These are phyloP conservation scores for Exobasidium cylindrosporum DNA, from an alignment of 1,284 basidiomycete genomes.

Conservation along the genomic window DNA sequence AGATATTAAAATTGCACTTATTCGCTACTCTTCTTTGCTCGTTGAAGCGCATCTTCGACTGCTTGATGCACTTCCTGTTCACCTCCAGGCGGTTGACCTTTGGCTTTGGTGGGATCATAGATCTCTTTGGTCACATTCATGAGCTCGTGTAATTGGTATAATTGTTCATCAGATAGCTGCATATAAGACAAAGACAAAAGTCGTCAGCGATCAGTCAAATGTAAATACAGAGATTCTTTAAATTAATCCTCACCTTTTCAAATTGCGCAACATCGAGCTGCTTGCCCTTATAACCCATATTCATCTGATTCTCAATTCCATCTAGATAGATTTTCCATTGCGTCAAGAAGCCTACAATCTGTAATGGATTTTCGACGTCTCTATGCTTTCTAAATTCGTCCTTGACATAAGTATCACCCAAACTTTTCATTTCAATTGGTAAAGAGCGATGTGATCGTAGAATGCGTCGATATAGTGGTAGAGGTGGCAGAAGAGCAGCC, in stretches of 20 bases:
- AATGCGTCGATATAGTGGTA: constrained; percentile 49
- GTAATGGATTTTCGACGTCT: constrained; percentile 48
- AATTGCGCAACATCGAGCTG: constrained; percentile 12
- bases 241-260: constrained; percentile 15
- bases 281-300: constrained; percentile 11
- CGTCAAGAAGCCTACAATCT: constrained; percentile 52
- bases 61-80: constrained; percentile 10
- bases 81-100: constrained; percentile 16
- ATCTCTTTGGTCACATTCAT: constrained; percentile 43
- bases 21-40: neutral
- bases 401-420: constrained; percentile 55
- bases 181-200: neutral
- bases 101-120: constrained; percentile 30
- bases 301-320: constrained; percentile 29
- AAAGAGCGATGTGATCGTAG: constrained; percentile 42
- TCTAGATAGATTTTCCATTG: constrained; percentile 55
- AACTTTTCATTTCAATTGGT: constrained; percentile 51
- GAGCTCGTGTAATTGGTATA: constrained; percentile 54
- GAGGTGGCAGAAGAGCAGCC: constrained; percentile 41
- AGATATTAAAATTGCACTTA: too few relatives aligned
- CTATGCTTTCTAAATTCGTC: constrained; percentile 51
- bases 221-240: neutral
- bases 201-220: neutral
- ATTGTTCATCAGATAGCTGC: constrained; percentile 53
- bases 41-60: constrained; percentile 9